Conservation (phyloP, 148 eudicot genomes). For the Camellia granthamiana region DNA sequence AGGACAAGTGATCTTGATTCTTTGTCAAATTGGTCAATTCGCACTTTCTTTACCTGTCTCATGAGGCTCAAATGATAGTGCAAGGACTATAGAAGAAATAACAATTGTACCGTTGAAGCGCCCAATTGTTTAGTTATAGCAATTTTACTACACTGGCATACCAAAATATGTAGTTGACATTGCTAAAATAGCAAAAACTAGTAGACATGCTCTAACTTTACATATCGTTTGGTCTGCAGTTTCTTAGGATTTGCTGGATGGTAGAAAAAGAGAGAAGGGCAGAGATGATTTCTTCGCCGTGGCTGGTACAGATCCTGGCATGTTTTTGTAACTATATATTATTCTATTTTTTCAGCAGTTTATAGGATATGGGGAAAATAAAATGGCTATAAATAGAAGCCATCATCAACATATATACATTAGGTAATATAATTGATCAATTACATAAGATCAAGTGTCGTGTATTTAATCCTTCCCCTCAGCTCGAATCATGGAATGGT, state of each 20-base stretch:
- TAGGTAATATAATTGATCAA: not conserved
- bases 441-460: not conserved
- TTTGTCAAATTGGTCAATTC: too few species aligned
- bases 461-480: too few species aligned
- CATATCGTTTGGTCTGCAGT: conserved; percentile 26
- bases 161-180: too few species aligned
- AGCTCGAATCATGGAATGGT: too few species aligned
- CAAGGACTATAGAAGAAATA: too few species aligned
- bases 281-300: not conserved
- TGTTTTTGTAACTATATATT: not conserved
- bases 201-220: not conserved
- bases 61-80: too few species aligned
- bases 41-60: too few species aligned
- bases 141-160: too few species aligned
- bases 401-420: not conserved
- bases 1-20: too few species aligned
- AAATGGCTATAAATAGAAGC: not conserved
- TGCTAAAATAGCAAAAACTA: too few species aligned
- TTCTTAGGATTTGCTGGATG: conserved; percentile 52
- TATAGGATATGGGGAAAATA: not conserved
- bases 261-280: conserved; percentile 4
- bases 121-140: too few species aligned
- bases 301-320: not conserved
- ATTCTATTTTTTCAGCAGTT: not conserved
- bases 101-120: too few species aligned